Percentiles rank a stretch among this genome's conserved stretches.
Evolutionary conservation across 495 filamentous ascomycete genomes (phyloP).

Genomic region (Neurospora discreta): DNA sequence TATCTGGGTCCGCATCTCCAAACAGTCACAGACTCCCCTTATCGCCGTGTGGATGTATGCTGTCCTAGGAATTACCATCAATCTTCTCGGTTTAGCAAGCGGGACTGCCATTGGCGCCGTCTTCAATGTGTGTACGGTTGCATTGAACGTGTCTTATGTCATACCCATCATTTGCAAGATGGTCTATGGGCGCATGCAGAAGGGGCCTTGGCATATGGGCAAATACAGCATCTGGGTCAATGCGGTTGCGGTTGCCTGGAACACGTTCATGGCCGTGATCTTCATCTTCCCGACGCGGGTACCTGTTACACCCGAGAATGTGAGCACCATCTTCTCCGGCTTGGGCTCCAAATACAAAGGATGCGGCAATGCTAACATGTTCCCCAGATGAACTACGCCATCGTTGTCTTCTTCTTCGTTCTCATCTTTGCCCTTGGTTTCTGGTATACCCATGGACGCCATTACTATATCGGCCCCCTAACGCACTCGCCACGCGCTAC

Average conservation of each 20-base stretch:
- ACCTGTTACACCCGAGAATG: slow-evolving; percentile 38
- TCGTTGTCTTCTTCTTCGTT: slow-evolving; percentile 37
- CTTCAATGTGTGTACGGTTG: slow-evolving; percentile 53
- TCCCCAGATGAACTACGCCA: slow-evolving; percentile 32
- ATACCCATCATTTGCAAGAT: slow-evolving; percentile 54
- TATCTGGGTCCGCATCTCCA: slow-evolving; percentile 44
- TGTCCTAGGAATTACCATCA: slow-evolving; percentile 46
- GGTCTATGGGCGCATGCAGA: slow-evolving; percentile 42
- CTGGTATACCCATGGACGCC: slow-evolving; percentile 38
- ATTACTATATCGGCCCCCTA: slow-evolving; percentile 43
- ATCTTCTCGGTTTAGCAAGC: slow-evolving; percentile 51
- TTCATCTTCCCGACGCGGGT: slow-evolving; percentile 48
- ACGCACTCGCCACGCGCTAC: slow-evolving; percentile 1
- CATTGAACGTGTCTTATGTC: slow-evolving; percentile 51
- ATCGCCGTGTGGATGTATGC: slow-evolving; percentile 51
- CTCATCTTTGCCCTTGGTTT: slow-evolving; percentile 32
- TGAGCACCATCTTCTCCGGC: slow-evolving; percentile 5
- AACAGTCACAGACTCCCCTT: slow-evolving; percentile 45
- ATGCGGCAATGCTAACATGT: neutral
- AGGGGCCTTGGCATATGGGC: slow-evolving; percentile 52
- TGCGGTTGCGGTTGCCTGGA: slow-evolving; percentile 45
- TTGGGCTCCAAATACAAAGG: neutral
- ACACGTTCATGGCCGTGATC: slow-evolving; percentile 47
- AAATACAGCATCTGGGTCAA: slow-evolving; percentile 35
- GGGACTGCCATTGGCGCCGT: slow-evolving; percentile 50